A percentile compares a stretch with the other conserved stretches of the same genome.
Conservation (phyloP, 345 rosid species). For the Arabidopsis arenosa region DNA sequence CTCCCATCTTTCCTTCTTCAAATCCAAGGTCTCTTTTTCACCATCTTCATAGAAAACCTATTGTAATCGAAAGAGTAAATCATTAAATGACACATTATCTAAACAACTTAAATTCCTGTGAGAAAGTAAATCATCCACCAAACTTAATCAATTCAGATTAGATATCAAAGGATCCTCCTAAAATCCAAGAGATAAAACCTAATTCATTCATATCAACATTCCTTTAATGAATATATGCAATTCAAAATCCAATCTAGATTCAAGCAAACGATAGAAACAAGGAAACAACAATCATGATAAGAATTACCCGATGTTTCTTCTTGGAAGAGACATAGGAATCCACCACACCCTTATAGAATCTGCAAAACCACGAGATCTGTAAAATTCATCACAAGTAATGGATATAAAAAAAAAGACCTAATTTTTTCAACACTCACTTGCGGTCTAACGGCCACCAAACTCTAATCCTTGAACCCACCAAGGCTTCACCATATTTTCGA, state of each 20-base stretch:
- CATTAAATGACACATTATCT: background rate
- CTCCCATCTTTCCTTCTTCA: slow-evolving; percentile 36
- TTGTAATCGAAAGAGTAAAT: background rate
- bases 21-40: background rate
- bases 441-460: slow-evolving; percentile 44
- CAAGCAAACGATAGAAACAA: slow-evolving; percentile 2
- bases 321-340: slow-evolving; percentile 5
- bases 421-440: slow-evolving; percentile 13
- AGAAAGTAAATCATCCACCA: background rate
- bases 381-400: slow-evolving; percentile 18
- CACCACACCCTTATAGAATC: slow-evolving; percentile 38
- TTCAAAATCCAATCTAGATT: slow-evolving; percentile 10
- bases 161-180: slow-evolving; percentile 15
- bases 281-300: background rate
- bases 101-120: background rate
- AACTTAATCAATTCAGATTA: slow-evolving; percentile 2
- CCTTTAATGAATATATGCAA: slow-evolving; percentile 3
- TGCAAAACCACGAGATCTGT: slow-evolving; percentile 24
- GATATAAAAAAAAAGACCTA: background rate
- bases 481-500: background rate
- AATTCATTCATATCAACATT: background rate
- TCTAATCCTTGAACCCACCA: slow-evolving; percentile 33
- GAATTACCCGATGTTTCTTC: slow-evolving; percentile 39
- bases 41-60: slow-evolving; percentile 43
- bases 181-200: background rate